Base-by-base conservation (phyloP, 2,329 filamentous ascomycete genomes). In the Ascochyta pisi region DNA sequence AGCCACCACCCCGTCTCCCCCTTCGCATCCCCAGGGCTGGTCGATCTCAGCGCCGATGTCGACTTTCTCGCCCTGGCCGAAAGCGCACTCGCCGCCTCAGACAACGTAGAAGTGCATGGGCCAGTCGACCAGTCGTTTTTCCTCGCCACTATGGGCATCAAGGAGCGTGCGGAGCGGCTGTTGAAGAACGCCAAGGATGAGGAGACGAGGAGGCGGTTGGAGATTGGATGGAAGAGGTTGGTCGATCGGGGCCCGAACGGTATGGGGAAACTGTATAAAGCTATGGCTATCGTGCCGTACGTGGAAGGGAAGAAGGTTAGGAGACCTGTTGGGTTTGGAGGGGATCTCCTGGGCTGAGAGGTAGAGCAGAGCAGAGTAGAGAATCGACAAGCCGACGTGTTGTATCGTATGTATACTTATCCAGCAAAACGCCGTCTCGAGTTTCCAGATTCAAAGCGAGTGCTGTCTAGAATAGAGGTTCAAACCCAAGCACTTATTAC, bases 181-280 rank as follows among this genome's bases (percentile, higher is more conserved):
- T 26, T 73, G 34, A 62, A 61, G 40, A 54, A 63, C 13, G 72
- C 68, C 3, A 67, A 84, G 78, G 67, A 72, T n/a, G 71, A 71
- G 12, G 73, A 73, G 48, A 66, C 62, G 16, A 56, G 57, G 39
- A 60, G 54, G 46, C 85, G 86, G 47, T 81, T 97, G 29, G 86
- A 92, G 62, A 84, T 81, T 60, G 88, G 89, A 0, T 96, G 92
- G 86, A 89, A 86, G 77, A 82, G 95, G 58, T 79, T 99, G 47
- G 86, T 97, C n/a, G 93, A 96, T 74, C 82, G 86, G 38, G 89
- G 90, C 0, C 89, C 87, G 1, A 87, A 86, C 47, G 94, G 92
- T 0, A 99, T 99, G 95, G 95, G 95, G 0, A 93, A 89, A 78
- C 80, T 96, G 22, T 99, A 99, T 75, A 97, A 98, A 78, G 93